Conservation (phyloP, 164 flowering plant genomes). For the Piper longum region DNA sequence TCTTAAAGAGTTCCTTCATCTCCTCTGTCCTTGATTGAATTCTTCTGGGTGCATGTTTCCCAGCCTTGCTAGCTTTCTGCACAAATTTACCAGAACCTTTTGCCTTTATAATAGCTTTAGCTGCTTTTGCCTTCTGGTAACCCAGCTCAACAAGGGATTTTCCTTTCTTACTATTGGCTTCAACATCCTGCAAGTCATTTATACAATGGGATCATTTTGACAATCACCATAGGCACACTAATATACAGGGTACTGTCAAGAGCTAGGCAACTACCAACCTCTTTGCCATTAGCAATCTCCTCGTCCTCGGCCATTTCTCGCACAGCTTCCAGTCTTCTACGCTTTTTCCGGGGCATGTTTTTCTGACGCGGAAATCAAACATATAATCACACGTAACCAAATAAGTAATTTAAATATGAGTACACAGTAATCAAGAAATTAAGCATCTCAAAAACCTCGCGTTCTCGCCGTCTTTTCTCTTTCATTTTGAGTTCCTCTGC, state of each 20-base stretch:
- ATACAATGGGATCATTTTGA: background rate
- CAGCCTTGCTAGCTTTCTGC: conserved; percentile 19
- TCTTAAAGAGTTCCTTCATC: conserved; percentile 65
- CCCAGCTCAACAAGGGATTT: conserved; percentile 66
- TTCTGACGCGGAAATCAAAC: conserved; percentile 26
- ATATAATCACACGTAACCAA: background rate
- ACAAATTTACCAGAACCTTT: conserved; percentile 47
- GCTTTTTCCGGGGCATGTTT: conserved; percentile 78
- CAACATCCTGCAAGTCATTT: conserved; percentile 21
- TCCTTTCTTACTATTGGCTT: conserved; percentile 39
- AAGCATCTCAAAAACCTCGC: background rate
- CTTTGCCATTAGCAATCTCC: conserved; percentile 16
- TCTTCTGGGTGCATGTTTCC: conserved; percentile 26
- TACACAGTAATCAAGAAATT: background rate
- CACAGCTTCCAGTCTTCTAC: conserved; percentile 79
- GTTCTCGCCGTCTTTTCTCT: conserved; percentile 67
- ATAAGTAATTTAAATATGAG: background rate
- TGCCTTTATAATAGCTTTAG: conserved; percentile 59
- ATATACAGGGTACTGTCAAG: background rate
- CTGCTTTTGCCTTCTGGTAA: conserved; percentile 71
- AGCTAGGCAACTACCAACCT: conserved; percentile 9
- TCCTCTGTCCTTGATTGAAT: conserved; percentile 55
- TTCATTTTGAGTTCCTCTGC: conserved; percentile 79
- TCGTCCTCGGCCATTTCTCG: conserved; percentile 80
- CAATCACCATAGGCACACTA: background rate